A percentile compares a stretch with the other conserved stretches of the same genome.
Conservation (phyloP, 108 stramenopile genomes). For the Stephanodiscus minutulus region DNA sequence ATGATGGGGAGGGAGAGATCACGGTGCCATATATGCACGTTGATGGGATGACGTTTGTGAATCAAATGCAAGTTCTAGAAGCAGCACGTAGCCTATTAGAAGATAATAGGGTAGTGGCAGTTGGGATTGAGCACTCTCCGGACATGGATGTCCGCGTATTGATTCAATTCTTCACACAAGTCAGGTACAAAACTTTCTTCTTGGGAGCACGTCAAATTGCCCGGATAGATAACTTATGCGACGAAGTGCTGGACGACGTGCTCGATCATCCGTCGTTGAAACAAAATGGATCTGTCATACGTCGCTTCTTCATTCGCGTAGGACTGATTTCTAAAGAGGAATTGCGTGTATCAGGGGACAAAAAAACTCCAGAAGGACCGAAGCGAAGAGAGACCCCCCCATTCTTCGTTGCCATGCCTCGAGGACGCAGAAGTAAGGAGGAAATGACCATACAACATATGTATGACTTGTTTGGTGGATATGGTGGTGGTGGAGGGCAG, state of each 20-base stretch:
- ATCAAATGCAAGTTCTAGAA: constrained; percentile 51
- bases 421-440: constrained; percentile 54
- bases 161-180: constrained; percentile 50
- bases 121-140: constrained; percentile 56
- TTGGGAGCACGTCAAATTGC: constrained; percentile 54
- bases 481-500: constrained; percentile 60
- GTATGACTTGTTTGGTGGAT: constrained; percentile 63
- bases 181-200: constrained; percentile 63
- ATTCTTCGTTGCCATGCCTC: constrained; percentile 65
- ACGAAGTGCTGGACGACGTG: constrained; percentile 56
- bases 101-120: constrained; percentile 49
- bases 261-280: constrained; percentile 47
- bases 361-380: constrained; percentile 11
- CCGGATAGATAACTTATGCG: constrained; percentile 59
- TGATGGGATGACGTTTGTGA: constrained; percentile 44
- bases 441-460: constrained; percentile 66
- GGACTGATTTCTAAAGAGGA: constrained; percentile 43
- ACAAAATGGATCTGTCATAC: constrained; percentile 4
- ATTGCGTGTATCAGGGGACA: constrained; percentile 28
- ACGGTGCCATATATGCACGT: constrained; percentile 67
- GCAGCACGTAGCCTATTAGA: constrained; percentile 38
- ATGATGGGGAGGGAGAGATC: constrained; percentile 51
- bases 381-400: constrained; percentile 52
- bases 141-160: constrained; percentile 50
- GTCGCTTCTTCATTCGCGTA: constrained; percentile 33